Evolutionary conservation across 352 stramenopile species (phyloP), one percentile per base, ranked within the genome.

Genomic region (Blastocystis sp.): DNA sequence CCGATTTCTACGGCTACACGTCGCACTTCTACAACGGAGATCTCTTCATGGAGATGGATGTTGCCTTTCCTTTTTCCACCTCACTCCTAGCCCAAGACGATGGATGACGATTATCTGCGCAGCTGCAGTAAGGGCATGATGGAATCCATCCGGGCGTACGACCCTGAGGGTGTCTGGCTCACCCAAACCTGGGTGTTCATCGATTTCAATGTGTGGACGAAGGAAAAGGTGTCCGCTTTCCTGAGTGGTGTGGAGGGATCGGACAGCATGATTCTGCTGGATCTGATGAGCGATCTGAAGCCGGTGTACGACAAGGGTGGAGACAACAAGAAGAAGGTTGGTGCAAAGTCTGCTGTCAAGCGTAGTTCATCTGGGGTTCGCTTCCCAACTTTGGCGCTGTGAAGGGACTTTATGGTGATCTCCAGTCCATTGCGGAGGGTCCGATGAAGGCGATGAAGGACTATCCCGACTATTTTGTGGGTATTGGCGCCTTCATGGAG

Each of bases 331-430:
- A 90, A 84, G 90, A 90, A 49, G 90, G 90, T 87, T 18, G 7
- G 42, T 46, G 4, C n/a, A 21, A 89, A 92, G 51, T 92, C 92
- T 71, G 93, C 77, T n/a, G 92, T 87, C 90, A 91, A 87, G 92
- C 92, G 84, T 90, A 89, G 84, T 94, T 91, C 90, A 92, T 94
- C 75, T 94, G 92, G 79, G 93, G 91, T 48, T 90, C 93, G 36
- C 87, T 94, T 4, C 91, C 93, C 84, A 94, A 94, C 87, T 94
- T 93, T 87, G 91, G 91, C 24, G 90, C 90, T 11, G 91, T 90
- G 71, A 93, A 91, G 9, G 91, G 91, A 3, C 88, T 94, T 88
- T 90, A 90, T 46, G 91, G 91, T 3, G 90, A 94, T 73, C 79
- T 94, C 4, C 88, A 88, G 32, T 92, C 90, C 7, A 53, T 93